A percentile compares a stretch with the other conserved stretches of the same genome.
Conservation (phyloP, 2,329 filamentous ascomycete genomes). For the Stagonosporopsis rhizophila region DNA sequence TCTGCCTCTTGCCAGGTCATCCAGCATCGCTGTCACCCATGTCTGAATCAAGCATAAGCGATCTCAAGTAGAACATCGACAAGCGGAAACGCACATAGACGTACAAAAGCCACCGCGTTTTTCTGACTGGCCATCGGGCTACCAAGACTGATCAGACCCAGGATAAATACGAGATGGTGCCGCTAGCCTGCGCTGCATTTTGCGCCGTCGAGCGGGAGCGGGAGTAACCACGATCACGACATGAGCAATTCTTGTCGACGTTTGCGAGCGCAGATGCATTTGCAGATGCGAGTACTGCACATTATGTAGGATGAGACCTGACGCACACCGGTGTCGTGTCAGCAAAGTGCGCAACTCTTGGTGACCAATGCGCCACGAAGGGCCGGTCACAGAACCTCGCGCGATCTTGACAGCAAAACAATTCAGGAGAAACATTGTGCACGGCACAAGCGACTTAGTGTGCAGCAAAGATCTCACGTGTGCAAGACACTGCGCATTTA, state of each 20-base stretch:
- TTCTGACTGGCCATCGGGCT: conserved; percentile 5
- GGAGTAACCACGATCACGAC: conserved; percentile 35
- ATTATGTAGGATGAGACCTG: background rate
- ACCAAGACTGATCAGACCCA: conserved; percentile 38
- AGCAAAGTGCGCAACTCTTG: background rate
- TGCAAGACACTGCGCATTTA: too few relatives aligned
- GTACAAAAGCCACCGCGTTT: background rate
- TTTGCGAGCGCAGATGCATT: background rate
- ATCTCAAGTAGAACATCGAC: background rate
- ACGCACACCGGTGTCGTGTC: background rate
- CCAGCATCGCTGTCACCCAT: background rate
- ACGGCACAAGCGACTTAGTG: too few relatives aligned
- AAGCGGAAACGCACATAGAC: background rate
- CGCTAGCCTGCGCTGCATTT: conserved; percentile 27
- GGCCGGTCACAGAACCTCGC: background rate
- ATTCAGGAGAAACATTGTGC: too few relatives aligned
- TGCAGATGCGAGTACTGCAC: too few relatives aligned
- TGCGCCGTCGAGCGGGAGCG: conserved; percentile 42
- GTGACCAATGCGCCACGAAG: background rate
- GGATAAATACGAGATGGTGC: conserved; percentile 34
- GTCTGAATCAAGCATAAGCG: background rate
- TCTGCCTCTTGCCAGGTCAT: background rate
- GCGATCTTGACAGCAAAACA: too few relatives aligned
- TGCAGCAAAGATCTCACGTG: too few relatives aligned
- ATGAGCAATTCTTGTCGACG: conserved; percentile 16